phyloP scores from a whole-genome alignment of 1,284 basidiomycete species.

The Tremellales sp. region DNA sequence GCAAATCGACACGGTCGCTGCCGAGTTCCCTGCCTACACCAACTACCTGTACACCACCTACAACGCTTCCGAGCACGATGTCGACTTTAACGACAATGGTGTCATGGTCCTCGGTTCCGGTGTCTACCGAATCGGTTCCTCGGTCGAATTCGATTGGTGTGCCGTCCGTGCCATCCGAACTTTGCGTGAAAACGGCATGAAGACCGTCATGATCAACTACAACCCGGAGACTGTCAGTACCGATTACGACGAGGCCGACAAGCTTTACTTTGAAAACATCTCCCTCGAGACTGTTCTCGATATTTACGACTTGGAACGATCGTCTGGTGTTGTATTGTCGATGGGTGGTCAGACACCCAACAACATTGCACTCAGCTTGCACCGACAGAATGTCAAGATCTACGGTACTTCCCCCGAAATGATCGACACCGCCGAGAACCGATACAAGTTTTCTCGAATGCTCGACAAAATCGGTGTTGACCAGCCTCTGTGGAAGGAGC shows the following conservation, averaged over 20 bases:
- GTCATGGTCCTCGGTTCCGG: constrained; percentile 97
- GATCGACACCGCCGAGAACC: constrained; percentile 98
- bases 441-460: constrained; percentile 98
- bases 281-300: constrained; percentile 93
- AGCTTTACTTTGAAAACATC: constrained; percentile 98
- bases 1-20: constrained; percentile 98
- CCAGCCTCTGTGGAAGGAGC: constrained; percentile 95
- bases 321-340: constrained; percentile 87
- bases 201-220: constrained; percentile 99
- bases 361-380: constrained; percentile 91
- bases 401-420: constrained; percentile 98
- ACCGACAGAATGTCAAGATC: constrained; percentile 95
- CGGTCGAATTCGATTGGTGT: constrained; percentile 99
- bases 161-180: constrained; percentile 96
- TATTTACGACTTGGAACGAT: constrained; percentile 88
- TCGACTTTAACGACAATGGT: constrained; percentile 83
- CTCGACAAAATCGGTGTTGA: constrained; percentile 97
- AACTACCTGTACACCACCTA: constrained; percentile 99
- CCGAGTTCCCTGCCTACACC: constrained; percentile 97
- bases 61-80: constrained; percentile 88
- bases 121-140: constrained; percentile 97
- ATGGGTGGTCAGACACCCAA: constrained; percentile 99
- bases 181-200: constrained; percentile 85
- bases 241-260: constrained; percentile 97
- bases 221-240: constrained; percentile 99